Evolutionary conservation across 1,284 basidiomycete genomes (phyloP).

Genomic region (Melanopsichium pennsylvanicum): DNA sequence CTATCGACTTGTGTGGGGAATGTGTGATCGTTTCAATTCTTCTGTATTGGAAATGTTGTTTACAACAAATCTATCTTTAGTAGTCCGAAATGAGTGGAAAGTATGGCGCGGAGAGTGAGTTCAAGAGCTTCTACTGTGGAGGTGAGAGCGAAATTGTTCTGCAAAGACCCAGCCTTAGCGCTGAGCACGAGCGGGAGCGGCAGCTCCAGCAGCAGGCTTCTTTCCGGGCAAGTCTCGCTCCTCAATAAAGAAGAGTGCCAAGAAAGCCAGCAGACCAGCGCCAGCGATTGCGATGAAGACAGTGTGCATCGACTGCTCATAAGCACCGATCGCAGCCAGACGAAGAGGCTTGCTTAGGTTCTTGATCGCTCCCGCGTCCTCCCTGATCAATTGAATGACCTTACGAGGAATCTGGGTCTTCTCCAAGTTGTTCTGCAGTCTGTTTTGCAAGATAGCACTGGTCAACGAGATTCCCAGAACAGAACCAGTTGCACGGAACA

Average conservation of each 20-base stretch:
- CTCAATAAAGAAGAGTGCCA: constrained; percentile 63
- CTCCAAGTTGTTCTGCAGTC: constrained; percentile 59
- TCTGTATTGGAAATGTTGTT: not conserved
- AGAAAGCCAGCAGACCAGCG: constrained; percentile 61
- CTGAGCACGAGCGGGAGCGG: constrained; percentile 25
- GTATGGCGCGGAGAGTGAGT: too few species aligned
- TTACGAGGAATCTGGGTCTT: constrained; percentile 55
- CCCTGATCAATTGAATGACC: constrained; percentile 62
- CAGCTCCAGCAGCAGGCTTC: constrained; percentile 39
- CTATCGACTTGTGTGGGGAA: too few species aligned
- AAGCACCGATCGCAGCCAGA: constrained; percentile 63
- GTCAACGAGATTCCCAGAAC: constrained; percentile 67
- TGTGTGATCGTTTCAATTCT: too few species aligned
- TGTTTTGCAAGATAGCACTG: constrained; percentile 66
- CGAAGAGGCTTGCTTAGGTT: constrained; percentile 46
- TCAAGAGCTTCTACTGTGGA: not conserved
- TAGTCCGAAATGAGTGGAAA: too few species aligned
- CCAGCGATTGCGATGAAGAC: constrained; percentile 65
- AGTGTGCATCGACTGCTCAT: constrained; percentile 64
- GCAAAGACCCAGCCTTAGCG: not conserved
- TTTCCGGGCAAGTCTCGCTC: constrained; percentile 64
- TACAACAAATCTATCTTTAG: too few species aligned
- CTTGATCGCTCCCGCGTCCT: constrained; percentile 63
- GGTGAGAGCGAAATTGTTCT: too few species aligned
- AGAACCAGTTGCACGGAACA: constrained; percentile 67